phyloP scores from a whole-genome alignment of 2,329 filamentous ascomycete genomes.

The Penicillium freii region DNA sequence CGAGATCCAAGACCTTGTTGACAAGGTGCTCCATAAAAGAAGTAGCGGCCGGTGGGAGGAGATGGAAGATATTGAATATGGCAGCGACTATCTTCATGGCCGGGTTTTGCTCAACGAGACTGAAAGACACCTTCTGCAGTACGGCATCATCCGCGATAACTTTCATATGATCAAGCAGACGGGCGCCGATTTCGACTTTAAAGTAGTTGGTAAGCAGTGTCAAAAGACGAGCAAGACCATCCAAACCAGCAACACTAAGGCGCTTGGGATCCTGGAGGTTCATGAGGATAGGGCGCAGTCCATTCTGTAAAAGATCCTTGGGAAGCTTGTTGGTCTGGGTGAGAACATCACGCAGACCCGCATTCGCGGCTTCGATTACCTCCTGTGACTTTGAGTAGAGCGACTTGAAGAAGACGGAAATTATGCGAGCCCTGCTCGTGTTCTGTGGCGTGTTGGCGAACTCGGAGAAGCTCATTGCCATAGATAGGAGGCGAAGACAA shows the following conservation, averaged over 20 bases:
- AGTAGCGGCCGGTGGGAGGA: constrained; percentile 86
- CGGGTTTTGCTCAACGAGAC: constrained; percentile 85
- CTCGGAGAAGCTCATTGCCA: constrained; percentile 88
- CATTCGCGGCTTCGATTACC: constrained; percentile 90
- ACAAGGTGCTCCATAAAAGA: constrained; percentile 89
- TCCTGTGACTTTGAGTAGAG: constrained; percentile 89
- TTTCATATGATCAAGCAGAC: constrained; percentile 91
- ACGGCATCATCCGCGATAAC: constrained; percentile 76
- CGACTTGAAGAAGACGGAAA: constrained; percentile 96
- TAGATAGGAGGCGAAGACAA: constrained; percentile 88
- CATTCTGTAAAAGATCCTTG: constrained; percentile 91
- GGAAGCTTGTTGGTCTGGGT: constrained; percentile 87
- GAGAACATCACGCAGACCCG: constrained; percentile 82
- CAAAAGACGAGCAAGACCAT: constrained; percentile 84
- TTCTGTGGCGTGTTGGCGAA: constrained; percentile 75
- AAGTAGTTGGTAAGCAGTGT: constrained; percentile 97
- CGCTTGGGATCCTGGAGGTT: constrained; percentile 93
- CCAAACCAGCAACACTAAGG: constrained; percentile 81
- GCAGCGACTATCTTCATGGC: constrained; percentile 94
- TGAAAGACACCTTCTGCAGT: constrained; percentile 89
- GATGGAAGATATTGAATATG: constrained; percentile 94
- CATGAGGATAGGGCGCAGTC: constrained; percentile 89
- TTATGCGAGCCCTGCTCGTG: constrained; percentile 64
- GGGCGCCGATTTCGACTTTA: constrained; percentile 93
- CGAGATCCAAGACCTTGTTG: constrained; percentile 83